Evolutionary conservation across 2,329 filamentous ascomycete genomes (phyloP), one percentile per base, ranked within the genome.

Genomic region (Ophiocordyceps australis): DNA sequence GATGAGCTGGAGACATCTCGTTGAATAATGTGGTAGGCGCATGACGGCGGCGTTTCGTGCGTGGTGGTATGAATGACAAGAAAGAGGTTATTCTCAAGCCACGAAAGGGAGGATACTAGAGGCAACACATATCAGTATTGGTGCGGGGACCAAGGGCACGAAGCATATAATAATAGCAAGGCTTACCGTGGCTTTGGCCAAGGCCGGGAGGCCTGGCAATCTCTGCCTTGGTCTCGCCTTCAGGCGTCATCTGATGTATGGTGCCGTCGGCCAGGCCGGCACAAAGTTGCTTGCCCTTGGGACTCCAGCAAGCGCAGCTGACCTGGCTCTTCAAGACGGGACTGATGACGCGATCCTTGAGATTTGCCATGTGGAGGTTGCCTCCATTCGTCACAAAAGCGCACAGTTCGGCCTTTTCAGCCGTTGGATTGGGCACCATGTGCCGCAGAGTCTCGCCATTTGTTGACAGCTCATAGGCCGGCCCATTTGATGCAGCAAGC

Each of bases 51-150:
- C 15, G 61, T 57, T 20, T 65, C 63, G 28, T 62, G 59, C 32
- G 62, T 64, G 17, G 63, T 55, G n/a, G 78, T 81, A 48, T 94
- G 76, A 14, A 89, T 67, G 28, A 75, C 62, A 23, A 95, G 59
- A 44, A 94, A 91, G 3, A 86, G 55, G 38, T 91, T 57, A 38
- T 89, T 93, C 41, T 89, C 79, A 13, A 95, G 62, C 89, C 91
- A 98, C 20, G 65, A 64, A 21, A 98, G 62, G 11, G 77, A 76
- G 4, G 82, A 80, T 3, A 91, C 80, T 75, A 17, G 6, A 7
- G n/a, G n/a, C n/a, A n/a, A n/a, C n/a, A n/a, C n/a, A n/a, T n/a
- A n/a, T n/a, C n/a, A n/a, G n/a, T n/a, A n/a, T n/a, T n/a, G n/a
- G n/a, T n/a, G n/a, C n/a, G n/a, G n/a, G n/a, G n/a, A n/a, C n/a